Base-by-base conservation (phyloP, 2,329 filamentous ascomycete genomes). In the Colletotrichum sp. region DNA sequence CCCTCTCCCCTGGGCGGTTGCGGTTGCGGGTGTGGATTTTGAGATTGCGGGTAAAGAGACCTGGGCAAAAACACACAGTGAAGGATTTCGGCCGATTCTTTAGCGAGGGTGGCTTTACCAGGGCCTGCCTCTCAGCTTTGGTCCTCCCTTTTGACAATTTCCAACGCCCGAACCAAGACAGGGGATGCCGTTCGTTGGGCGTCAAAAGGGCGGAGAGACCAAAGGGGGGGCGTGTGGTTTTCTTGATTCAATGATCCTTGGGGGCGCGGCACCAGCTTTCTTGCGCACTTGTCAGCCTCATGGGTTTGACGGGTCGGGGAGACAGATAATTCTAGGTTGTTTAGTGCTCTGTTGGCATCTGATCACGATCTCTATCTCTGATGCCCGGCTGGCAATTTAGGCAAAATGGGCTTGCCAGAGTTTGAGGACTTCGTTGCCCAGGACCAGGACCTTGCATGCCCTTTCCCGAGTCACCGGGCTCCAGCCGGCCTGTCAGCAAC, bases 1-100 rank as follows among this genome's bases (percentile, higher is more conserved):
- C 25, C 19, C 25, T 25, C 44, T 7, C 16, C 34, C 66, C 52
- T 28, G 66, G 55, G 65, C 64, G 57, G 68, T 55, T 75, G 61
- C 55, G 63, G 25, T 72, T 63, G 52, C 67, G 59, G 44, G 61
- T 55, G 34, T 7, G 22, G 15, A 12, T n/a, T 22, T 52, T 13
- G 44, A 22, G 6, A 52, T 52, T 52, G 44, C n/a, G 44, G 44
- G 44, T 52, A 22, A 52, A 52, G n/a, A 52, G 44, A 22, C 44
- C 44, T 52, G 44, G 6, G 6, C 6, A 22, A 48, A 48, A 52
- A 22, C 22, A 52, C n/a, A 52, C 44, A 52, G 25, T 32, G 55
- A 32, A 63, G 57, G 32, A 48, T 52, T 75, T 72, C 73, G 73
- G 73, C 69, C 63, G 73, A 64, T 68, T 75, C 65, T 72, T 28